Evolutionary conservation across 169 alveolate species (phyloP).

Genomic region (Hepatocystis sp.): DNA sequence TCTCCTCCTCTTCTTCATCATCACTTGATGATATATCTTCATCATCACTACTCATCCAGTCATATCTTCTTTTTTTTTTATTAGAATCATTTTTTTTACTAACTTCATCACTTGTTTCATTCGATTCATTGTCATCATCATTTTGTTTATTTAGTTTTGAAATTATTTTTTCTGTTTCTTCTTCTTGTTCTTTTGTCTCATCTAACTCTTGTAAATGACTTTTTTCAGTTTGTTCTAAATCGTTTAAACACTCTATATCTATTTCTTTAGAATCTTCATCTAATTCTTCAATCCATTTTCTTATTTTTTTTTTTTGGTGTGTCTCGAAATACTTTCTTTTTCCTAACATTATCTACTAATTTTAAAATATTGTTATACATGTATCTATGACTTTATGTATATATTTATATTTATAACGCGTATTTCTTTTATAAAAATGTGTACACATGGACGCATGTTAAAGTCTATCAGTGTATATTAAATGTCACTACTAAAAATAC

Average conservation of each 20-base stretch:
- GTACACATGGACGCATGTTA: neutral
- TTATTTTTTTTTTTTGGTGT: constrained; percentile 51
- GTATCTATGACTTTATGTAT: constrained; percentile 1
- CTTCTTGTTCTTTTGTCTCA: constrained; percentile 19
- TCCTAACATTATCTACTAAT: constrained; percentile 54
- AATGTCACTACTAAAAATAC: too few species aligned
- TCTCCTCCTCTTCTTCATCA: constrained; percentile 26
- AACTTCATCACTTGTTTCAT: neutral
- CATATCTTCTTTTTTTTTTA: constrained; percentile 51
- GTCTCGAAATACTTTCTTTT: constrained; percentile 36
- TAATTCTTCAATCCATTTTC: constrained; percentile 73
- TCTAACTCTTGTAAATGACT: constrained; percentile 20
- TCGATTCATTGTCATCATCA: constrained; percentile 11
- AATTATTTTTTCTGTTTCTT: neutral
- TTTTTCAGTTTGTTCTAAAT: constrained; percentile 26
- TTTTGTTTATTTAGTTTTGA: neutral
- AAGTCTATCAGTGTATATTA: too few species aligned
- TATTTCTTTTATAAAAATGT: neutral
- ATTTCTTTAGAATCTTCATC: constrained; percentile 71
- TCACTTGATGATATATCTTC: constrained; percentile 72
- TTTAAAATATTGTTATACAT: constrained; percentile 29
- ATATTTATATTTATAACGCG: neutral
- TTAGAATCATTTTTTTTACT: constrained; percentile 10
- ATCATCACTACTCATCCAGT: constrained; percentile 77
- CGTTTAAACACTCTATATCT: constrained; percentile 60